Evolutionary conservation across 148 eudicot species (phyloP), one percentile per base, ranked within the genome.

Genomic region (Rhododendron molle): DNA sequence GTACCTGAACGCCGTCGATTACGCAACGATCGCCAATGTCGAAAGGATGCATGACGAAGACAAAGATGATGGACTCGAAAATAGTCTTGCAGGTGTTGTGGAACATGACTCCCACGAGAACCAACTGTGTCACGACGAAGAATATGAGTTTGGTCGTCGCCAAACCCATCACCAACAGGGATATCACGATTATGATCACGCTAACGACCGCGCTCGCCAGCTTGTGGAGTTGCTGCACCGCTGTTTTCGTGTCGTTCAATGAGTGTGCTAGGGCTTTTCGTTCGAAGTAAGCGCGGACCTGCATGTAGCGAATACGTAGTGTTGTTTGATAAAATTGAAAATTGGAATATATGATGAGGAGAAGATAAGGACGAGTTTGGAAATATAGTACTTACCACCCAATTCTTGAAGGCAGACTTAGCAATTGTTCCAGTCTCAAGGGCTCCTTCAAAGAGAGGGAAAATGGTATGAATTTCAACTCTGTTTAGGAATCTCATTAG

Each of bases 141-240:
- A 91, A 89, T 16, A 94, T 85, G 11, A 94, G 91, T 78, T 92
- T 90, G 0, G 93, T 90, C 6, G 94, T 90, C 4, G 98, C 94
- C 34, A 93, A 50, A 0, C 91, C 96, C 92, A 90, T 91, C 30
- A 93, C 88, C 76, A 94, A 81, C 26, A 94, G 90, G 18, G 85
- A 60, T 28, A 90, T 85, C 21, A 93, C 92, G 2, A 87, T 56
- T 50, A 93, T 91, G 21, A 94, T 87, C 32, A 94, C 93, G 16
- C 82, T 87, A 16, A 93, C 96, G 6, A 92, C 43, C 0, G 88
- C 94, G 65, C 93, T 92, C 1, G 94, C 93, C 7, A 94, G 80
- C 81, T 89, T 92, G 90, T 94, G 95, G n/a, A 94, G 98, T 82
- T 94, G 94, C 21, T 94, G 93, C 21, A 94, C 95, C 18, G 94